A percentile compares a stretch with the other conserved stretches of the same genome.
These are phyloP conservation scores for Solanum neorickii DNA, from an alignment of 257 asterid species.

Conservation along the genomic window DNA sequence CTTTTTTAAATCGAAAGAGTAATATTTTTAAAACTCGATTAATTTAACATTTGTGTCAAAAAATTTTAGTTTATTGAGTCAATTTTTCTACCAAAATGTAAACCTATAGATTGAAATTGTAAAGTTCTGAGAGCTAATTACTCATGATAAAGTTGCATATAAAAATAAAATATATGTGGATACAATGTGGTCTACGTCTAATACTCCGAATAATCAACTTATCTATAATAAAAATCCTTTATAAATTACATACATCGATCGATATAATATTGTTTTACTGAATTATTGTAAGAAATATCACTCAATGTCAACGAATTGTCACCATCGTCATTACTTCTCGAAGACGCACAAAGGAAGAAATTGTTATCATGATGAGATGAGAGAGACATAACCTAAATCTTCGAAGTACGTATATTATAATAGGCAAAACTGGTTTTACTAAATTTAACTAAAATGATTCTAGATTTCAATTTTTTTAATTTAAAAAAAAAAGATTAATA, in stretches of 20 bases:
- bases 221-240: not conserved
- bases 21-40: not conserved
- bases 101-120: not conserved
- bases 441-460: not conserved
- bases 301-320: slow-evolving; percentile 46
- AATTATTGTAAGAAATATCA: slow-evolving; percentile 14
- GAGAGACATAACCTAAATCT: slow-evolving; percentile 48
- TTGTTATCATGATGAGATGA: slow-evolving; percentile 55
- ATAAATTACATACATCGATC: not conserved
- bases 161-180: not conserved
- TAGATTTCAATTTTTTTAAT: not conserved
- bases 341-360: slow-evolving; percentile 44
- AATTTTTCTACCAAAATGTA: not conserved
- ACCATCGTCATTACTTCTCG: slow-evolving; percentile 55
- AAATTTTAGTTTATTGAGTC: not conserved
- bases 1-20: too few species aligned
- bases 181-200: not conserved
- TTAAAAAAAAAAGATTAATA: not conserved
- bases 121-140: not conserved
- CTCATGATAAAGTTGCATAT: not conserved
- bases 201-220: not conserved
- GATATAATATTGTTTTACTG: not conserved
- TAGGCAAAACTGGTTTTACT: not conserved
- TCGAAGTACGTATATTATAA: not conserved
- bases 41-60: fast-evolving